phyloP scores from a whole-genome alignment of 768 basidiomycete species.

The Suillus americanus region DNA sequence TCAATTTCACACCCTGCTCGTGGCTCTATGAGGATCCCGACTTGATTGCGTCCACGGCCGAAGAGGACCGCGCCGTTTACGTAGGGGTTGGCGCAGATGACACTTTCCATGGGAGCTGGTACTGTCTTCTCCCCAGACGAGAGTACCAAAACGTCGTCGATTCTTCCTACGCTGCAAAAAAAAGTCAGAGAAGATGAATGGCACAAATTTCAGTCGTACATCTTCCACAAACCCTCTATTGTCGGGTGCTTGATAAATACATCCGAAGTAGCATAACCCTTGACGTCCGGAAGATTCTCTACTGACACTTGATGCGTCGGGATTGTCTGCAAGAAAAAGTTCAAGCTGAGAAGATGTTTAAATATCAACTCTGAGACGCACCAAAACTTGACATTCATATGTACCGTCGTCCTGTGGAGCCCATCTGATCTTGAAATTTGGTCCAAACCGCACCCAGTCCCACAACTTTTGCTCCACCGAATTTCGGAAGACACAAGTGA shows the following conservation, averaged over 20 bases:
- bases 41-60: slow-evolving; percentile 31
- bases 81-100: slow-evolving; percentile 20
- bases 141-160: slow-evolving; percentile 34
- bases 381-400: too few species aligned
- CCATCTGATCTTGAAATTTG: slow-evolving; percentile 25
- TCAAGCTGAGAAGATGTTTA: slow-evolving; percentile 8
- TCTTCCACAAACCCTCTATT: slow-evolving; percentile 36
- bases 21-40: slow-evolving; percentile 35
- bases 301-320: slow-evolving; percentile 11
- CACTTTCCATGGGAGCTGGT: slow-evolving; percentile 25
- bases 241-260: slow-evolving; percentile 31
- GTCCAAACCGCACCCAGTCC: slow-evolving; percentile 35
- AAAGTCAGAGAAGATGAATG: not conserved
- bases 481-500: slow-evolving; percentile 8
- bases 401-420: slow-evolving; percentile 31
- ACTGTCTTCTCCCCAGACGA: slow-evolving; percentile 23
- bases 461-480: slow-evolving; percentile 26
- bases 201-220: slow-evolving; percentile 18
- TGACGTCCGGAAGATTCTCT: slow-evolving; percentile 38
- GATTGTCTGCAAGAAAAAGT: slow-evolving; percentile 1
- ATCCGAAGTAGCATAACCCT: slow-evolving; percentile 2
- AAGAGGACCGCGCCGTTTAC: slow-evolving; percentile 32
- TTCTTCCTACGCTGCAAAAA: slow-evolving; percentile 27
- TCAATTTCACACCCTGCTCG: slow-evolving; percentile 18
- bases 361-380: too few species aligned